These are phyloP conservation scores for Colletotrichum zoysiae DNA, from an alignment of 2,329 filamentous ascomycete species.

Conservation along the genomic window DNA sequence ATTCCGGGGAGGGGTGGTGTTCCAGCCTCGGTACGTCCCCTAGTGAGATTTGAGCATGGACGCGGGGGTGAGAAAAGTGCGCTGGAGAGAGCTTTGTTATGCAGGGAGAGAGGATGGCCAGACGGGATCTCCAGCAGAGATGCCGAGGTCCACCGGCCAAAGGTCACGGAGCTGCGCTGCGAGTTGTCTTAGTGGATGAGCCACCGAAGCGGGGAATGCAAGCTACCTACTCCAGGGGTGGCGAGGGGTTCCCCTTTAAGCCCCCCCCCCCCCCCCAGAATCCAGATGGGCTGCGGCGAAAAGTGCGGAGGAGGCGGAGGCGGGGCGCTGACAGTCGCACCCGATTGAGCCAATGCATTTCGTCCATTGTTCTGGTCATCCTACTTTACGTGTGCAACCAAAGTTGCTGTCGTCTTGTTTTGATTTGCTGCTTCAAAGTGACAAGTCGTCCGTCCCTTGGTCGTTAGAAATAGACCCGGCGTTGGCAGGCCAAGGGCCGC, in stretches of 20 bases:
- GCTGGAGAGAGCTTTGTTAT: slow-evolving; percentile 9
- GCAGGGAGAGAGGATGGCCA: slow-evolving; percentile 16
- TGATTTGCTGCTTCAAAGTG: slow-evolving; percentile 14
- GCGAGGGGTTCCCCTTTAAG: neutral
- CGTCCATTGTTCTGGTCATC: neutral
- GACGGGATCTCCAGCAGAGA: slow-evolving; percentile 19
- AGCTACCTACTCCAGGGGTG: neutral
- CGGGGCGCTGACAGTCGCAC: slow-evolving; percentile 30
- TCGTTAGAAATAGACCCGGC: neutral
- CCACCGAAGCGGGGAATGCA: neutral
- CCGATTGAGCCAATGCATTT: slow-evolving; percentile 26
- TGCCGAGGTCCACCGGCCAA: slow-evolving; percentile 42
- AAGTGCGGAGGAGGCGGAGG: slow-evolving; percentile 22
- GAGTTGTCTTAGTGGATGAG: neutral
- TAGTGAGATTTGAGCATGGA: neutral
- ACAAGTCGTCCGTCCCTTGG: neutral
- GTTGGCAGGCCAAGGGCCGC: neutral
- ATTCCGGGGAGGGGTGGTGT: neutral
- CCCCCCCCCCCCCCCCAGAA: neutral
- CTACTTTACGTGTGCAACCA: neutral
- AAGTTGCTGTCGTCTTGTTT: neutral
- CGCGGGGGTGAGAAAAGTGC: neutral
- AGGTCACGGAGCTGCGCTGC: neutral
- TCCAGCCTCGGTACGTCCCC: slow-evolving; percentile 15
- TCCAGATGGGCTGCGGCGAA: neutral